phyloP scores from a whole-genome alignment of 805 yeast species.

The Schizosaccharomyces octosporus region DNA sequence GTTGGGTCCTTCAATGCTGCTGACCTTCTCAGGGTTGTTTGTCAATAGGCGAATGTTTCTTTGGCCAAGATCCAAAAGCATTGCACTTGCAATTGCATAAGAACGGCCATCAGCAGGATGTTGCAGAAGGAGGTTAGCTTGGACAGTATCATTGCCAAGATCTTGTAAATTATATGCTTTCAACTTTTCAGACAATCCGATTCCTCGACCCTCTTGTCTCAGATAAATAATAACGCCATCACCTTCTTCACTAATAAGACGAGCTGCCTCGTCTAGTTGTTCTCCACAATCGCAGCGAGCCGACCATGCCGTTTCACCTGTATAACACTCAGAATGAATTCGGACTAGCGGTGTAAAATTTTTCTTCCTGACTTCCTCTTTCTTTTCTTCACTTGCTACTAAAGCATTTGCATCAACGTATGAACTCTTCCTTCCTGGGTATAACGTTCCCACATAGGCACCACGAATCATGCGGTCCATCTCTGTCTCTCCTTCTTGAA shows the following conservation, averaged over 20 bases:
- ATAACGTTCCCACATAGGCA: constrained; percentile 73
- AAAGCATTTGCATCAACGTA: constrained; percentile 6
- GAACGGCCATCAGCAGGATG: constrained; percentile 98
- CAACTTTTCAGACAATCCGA: constrained; percentile 90
- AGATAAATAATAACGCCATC: constrained; percentile 86
- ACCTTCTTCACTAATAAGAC: constrained; percentile 66
- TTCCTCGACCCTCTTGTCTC: constrained; percentile 96
- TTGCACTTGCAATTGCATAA: constrained; percentile 82
- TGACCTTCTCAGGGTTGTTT: constrained; percentile 86
- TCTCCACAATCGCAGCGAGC: constrained; percentile 99
- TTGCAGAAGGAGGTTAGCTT: constrained; percentile 71
- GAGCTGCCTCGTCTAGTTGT: constrained; percentile 93
- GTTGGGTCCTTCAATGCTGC: constrained; percentile 77
- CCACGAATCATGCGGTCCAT: constrained; percentile 95
- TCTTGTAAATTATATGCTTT: constrained; percentile 94
- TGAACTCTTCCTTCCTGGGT: constrained; percentile 58
- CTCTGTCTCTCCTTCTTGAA: constrained; percentile 50
- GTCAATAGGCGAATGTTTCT: constrained; percentile 53
- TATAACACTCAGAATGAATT: constrained; percentile 91
- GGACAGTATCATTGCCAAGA: constrained; percentile 94
- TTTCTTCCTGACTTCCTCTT: background rate
- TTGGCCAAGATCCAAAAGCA: constrained; percentile 59
- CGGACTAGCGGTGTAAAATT: constrained; percentile 30
- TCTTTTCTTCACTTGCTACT: constrained; percentile 5
- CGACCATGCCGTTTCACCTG: constrained; percentile 98